Percentiles rank a stretch among this genome's conserved stretches.
Conservation (phyloP, 306 rosid species). For the Prunus mira region DNA sequence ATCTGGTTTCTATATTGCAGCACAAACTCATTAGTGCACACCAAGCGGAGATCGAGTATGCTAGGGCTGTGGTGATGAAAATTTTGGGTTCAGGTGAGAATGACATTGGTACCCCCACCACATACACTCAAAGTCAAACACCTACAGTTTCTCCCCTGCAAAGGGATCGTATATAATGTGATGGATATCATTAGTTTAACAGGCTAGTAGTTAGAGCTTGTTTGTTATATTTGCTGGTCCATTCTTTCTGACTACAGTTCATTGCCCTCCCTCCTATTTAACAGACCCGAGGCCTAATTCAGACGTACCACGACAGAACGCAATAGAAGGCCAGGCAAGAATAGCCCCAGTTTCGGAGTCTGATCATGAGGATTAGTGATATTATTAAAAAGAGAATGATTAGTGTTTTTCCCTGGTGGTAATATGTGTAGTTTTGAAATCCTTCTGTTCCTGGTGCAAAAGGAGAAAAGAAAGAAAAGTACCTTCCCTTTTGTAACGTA, state of each 20-base stretch:
- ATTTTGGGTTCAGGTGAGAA: slow-evolving; percentile 64
- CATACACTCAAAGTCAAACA: neutral
- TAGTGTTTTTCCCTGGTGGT: neutral
- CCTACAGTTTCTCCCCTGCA: neutral
- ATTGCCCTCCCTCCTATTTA: neutral
- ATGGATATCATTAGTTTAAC: neutral
- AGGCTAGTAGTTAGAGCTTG: neutral
- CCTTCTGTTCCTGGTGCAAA: neutral
- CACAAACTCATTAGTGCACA: slow-evolving; percentile 50
- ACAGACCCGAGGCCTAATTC: slow-evolving; percentile 33
- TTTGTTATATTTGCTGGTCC: neutral
- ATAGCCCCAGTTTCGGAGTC: slow-evolving; percentile 34
- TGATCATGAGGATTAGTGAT: slow-evolving; percentile 20
- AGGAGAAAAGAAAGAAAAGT: neutral
- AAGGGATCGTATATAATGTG: neutral
- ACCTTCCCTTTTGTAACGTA: neutral
- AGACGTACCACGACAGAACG: slow-evolving; percentile 17
- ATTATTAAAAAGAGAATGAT: neutral
- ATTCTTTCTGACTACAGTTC: neutral
- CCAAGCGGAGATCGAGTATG: slow-evolving; percentile 58
- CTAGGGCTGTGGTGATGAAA: slow-evolving; percentile 40
- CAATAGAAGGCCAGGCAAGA: slow-evolving; percentile 42
- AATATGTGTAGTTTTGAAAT: neutral
- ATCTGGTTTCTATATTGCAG: slow-evolving; percentile 41
- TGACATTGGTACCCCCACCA: neutral